Base-by-base conservation (phyloP, 305 asterid genomes). In the Fraxinus sp. region DNA sequence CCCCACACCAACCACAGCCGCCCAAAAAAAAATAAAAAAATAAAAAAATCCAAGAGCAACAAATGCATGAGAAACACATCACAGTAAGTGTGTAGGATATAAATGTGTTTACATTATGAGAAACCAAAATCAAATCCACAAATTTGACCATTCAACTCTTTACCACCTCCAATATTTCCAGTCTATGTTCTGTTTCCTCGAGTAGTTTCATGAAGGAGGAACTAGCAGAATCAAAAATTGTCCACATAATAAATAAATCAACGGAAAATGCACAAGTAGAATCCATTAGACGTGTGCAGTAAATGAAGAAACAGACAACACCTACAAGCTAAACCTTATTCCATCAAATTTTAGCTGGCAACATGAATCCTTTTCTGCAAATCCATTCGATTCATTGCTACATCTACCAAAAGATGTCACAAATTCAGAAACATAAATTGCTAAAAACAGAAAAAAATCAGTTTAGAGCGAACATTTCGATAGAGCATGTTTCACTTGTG, bases 121-220 rank as follows among this genome's bases (percentile, higher is more conserved):
- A 37, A 37, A 37, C 44, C 44, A 37, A 37, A 37, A 37, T 37
- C 8, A 37, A 37, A 37, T 37, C 44, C 44, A 37, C 44, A 7
- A 37, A 32, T 13, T 77, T 18, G 24, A 80, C 89, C 70, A 79
- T 7, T 37, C 44, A 37, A 37, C 44, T 37, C 44, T 37, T 41
- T 41, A 41, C 59, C 59, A 49, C 5, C 16, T 49, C 20, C 4
- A 49, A 11, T 16, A 49, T 49, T 49, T 49, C 59, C 20, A 14
- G 18, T 14, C 59, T 49, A 14, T 14, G 59, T 49, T 49, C 20
- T 49, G 59, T 49, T 49, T 49, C 59, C 59, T 49, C n/a, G 6
- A 14, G 59, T 49, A 49, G 59, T 49, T 44, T 44, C 55, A 44
- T 13, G 44, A 11, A 44, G 52, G 59, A 49, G 59, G 20, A 49